Evolutionary conservation across 176 grass and related monocot species (phyloP).

Genomic region (Rhynchospora breviuscula): DNA sequence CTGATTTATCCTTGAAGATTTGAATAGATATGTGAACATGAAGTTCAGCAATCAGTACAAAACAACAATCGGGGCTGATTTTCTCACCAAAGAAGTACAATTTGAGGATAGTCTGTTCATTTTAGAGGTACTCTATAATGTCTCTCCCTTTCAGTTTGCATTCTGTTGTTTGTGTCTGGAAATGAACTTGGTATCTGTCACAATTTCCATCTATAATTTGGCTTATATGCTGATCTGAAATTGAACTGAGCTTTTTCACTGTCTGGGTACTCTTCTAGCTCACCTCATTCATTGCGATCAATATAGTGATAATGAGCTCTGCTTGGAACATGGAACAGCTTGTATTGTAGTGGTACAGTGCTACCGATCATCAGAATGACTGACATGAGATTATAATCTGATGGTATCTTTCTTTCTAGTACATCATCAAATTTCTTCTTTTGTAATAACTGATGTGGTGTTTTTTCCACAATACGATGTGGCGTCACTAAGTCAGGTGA

Average conservation of each 20-base stretch:
- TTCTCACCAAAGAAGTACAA: conserved; percentile 97
- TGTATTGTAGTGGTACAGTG: background rate
- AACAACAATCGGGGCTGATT: conserved; percentile 96
- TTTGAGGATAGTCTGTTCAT: conserved; percentile 87
- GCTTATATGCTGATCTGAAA: background rate
- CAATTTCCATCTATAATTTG: background rate
- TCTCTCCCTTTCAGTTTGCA: background rate
- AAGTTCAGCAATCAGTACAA: conserved; percentile 99
- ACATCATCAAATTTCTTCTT: background rate
- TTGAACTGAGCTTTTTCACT: background rate
- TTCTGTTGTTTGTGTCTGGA: background rate
- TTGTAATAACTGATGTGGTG: background rate
- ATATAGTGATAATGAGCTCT: background rate
- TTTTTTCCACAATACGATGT: background rate
- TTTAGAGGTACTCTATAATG: conserved; percentile 41
- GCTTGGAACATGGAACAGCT: background rate
- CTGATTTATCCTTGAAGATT: conserved; percentile 40
- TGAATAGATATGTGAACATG: conserved; percentile 78
- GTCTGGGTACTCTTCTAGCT: background rate
- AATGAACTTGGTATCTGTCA: background rate
- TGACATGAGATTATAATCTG: background rate
- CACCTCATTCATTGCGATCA: background rate
- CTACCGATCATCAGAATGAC: background rate
- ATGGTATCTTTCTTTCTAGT: background rate
- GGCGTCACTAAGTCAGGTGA: background rate